These are phyloP conservation scores for Scopulariopsis brevicaulis DNA, from an alignment of 2,329 filamentous ascomycete species.

Conservation along the genomic window DNA sequence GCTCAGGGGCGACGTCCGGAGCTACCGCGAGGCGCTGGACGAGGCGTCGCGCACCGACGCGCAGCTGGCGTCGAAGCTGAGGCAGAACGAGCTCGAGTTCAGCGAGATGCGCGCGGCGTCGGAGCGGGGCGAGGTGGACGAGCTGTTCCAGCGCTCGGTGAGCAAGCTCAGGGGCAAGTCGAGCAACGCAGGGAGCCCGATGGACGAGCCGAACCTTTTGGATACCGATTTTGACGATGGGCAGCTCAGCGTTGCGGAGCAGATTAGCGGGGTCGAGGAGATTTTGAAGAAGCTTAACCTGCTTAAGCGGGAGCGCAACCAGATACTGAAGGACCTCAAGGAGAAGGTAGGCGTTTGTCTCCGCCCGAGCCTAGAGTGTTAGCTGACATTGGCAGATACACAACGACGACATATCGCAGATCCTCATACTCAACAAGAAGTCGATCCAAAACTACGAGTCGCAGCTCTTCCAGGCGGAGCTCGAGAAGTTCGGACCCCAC, in stretches of 20 bases:
- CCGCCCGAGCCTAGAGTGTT: neutral
- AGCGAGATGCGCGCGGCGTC: slow-evolving; percentile 90
- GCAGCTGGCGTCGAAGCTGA: slow-evolving; percentile 71
- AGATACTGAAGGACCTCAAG: slow-evolving; percentile 93
- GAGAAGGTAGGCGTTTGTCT: slow-evolving; percentile 62
- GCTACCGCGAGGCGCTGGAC: slow-evolving; percentile 79
- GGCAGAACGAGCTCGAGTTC: slow-evolving; percentile 80
- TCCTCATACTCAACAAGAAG: slow-evolving; percentile 96
- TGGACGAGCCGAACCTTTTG: slow-evolving; percentile 65
- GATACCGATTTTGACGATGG: slow-evolving; percentile 85
- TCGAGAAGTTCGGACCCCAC: slow-evolving; percentile 94
- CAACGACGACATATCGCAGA: slow-evolving; percentile 93
- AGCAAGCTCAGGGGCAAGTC: slow-evolving; percentile 61
- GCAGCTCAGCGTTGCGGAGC: slow-evolving; percentile 70
- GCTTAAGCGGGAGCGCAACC: slow-evolving; percentile 81
- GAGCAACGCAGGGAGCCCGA: slow-evolving; percentile 50
- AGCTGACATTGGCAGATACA: slow-evolving; percentile 51
- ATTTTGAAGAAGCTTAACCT: slow-evolving; percentile 83
- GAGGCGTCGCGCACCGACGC: slow-evolving; percentile 81
- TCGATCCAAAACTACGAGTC: slow-evolving; percentile 84
- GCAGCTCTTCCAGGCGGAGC: slow-evolving; percentile 85
- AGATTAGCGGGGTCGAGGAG: slow-evolving; percentile 82
- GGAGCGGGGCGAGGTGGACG: slow-evolving; percentile 75
- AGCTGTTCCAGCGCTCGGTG: slow-evolving; percentile 79
- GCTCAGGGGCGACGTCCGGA: slow-evolving; percentile 73